Evolutionary conservation across 306 rosid genomes (phyloP).

Genomic region (Vachellia pachyceras): DNA sequence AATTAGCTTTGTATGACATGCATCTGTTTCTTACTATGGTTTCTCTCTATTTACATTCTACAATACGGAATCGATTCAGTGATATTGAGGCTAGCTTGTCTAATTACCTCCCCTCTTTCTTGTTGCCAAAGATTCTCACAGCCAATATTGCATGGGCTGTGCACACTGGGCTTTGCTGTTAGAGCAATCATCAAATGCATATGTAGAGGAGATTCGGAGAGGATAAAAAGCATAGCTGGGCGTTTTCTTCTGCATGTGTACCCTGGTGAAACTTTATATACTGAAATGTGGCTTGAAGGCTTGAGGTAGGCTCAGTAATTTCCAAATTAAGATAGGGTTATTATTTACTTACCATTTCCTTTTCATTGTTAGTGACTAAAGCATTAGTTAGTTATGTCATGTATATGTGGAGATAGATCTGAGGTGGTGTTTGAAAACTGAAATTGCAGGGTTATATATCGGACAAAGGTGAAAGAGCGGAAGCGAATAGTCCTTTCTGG

Average conservation of each 20-base stretch:
- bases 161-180: slow-evolving; percentile 90
- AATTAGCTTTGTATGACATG: background rate
- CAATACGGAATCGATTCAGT: background rate
- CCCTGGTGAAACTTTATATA: slow-evolving; percentile 87
- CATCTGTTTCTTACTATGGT: slow-evolving; percentile 11
- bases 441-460: slow-evolving; percentile 78
- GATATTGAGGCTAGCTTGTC: slow-evolving; percentile 9
- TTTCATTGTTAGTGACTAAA: background rate
- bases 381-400: slow-evolving; percentile 9
- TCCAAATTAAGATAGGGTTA: slow-evolving; percentile 10
- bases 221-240: slow-evolving; percentile 70
- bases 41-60: slow-evolving; percentile 14
- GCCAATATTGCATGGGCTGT: slow-evolving; percentile 92
- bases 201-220: slow-evolving; percentile 77
- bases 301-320: slow-evolving; percentile 54
- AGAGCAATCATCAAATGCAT: slow-evolving; percentile 83
- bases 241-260: slow-evolving; percentile 88
- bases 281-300: slow-evolving; percentile 96
- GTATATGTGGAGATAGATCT: background rate
- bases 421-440: slow-evolving; percentile 25
- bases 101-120: background rate
- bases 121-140: slow-evolving; percentile 68
- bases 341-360: slow-evolving; percentile 1
- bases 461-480: slow-evolving; percentile 83
- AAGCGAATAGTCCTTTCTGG: slow-evolving; percentile 75